Evolutionary conservation across 163 green algal species (phyloP), one percentile per base, ranked within the genome.

Genomic region (Coccomyxa subellipsoidea): DNA sequence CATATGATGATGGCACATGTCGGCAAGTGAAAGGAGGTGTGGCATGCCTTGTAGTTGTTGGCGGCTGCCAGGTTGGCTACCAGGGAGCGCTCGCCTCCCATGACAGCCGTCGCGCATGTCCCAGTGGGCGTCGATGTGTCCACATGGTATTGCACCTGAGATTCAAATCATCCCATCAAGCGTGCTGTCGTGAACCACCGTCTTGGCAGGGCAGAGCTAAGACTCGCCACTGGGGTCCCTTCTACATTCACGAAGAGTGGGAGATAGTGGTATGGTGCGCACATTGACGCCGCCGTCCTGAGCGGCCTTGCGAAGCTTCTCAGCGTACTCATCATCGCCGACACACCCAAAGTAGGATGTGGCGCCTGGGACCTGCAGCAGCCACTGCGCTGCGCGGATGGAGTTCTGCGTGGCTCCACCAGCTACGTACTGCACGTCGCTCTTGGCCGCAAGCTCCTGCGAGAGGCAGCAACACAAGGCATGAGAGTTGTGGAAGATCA

Each of bases 371-470:
- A 92, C 88, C 73, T 89, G 84, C 72, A 99, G 91, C 95, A 99
- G 98, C 97, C 97, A 99, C 89, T 99, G 97, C 34, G 93, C 94
- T 29, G 99, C 90, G 39, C 97, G 93, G 66, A 98, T 98, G 39
- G 90, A 94, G 90, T 99, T 99, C 86, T 99, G 97, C 29, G 97
- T 99, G 39, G 97, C 97, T 40, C 97, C 97, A 40, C 97, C 97
- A 27, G 97, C 93, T 79, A 99, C 98, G 91, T 98, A 99, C 88
- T 98, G 92, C 4, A 98, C 94, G 32, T 89, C 84, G 38, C 85
- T 77, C 79, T 88, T 85, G 25, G 87, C 84, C 18, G 92, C 87
- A 47, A 98, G 91, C 88, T 97, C 94, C 92, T 97, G 90, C 82
- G 81, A 12, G 23, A 18, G 3, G 47, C 47, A 59, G 15, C 21